These are phyloP conservation scores for Xanthoconium stramineum DNA, from an alignment of 768 basidiomycete genomes.

Conservation along the genomic window DNA sequence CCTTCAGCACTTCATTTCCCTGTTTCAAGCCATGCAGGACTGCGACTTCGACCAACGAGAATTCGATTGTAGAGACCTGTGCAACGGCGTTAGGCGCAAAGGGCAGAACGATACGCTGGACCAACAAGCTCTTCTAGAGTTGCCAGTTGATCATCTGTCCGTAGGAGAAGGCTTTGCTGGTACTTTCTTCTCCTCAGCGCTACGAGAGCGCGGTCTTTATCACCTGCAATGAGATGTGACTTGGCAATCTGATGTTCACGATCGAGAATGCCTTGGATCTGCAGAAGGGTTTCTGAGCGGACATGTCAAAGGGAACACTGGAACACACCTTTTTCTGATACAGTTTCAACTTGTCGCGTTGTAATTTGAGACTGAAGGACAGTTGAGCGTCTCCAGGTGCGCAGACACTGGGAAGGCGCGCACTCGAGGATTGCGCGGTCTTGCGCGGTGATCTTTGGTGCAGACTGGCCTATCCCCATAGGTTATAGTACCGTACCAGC, in stretches of 20 bases:
- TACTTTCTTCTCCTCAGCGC: slow-evolving; percentile 92
- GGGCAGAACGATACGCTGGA: slow-evolving; percentile 7
- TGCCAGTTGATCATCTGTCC: slow-evolving; percentile 89
- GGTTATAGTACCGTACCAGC: neutral
- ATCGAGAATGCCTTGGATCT: slow-evolving; percentile 87
- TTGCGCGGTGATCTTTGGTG: slow-evolving; percentile 87
- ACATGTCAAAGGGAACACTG: neutral
- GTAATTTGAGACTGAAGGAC: slow-evolving; percentile 77
- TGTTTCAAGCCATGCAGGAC: slow-evolving; percentile 90
- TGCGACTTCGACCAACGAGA: slow-evolving; percentile 89
- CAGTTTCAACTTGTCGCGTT: slow-evolving; percentile 92
- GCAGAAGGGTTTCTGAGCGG: neutral
- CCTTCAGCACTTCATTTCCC: slow-evolving; percentile 89
- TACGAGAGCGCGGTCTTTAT: slow-evolving; percentile 83
- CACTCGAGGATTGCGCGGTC: slow-evolving; percentile 96
- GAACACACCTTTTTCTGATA: slow-evolving; percentile 85
- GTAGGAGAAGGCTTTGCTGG: slow-evolving; percentile 80
- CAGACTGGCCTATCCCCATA: slow-evolving; percentile 73
- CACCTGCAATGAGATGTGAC: slow-evolving; percentile 71
- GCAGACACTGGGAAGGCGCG: slow-evolving; percentile 33
- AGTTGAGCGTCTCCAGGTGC: slow-evolving; percentile 18
- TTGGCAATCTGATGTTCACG: slow-evolving; percentile 89
- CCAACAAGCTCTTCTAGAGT: slow-evolving; percentile 84
- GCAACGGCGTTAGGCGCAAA: neutral
- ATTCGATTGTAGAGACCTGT: slow-evolving; percentile 95